phyloP scores from a whole-genome alignment of 2,329 filamentous ascomycete species.

The Cordyceps farinosa region DNA sequence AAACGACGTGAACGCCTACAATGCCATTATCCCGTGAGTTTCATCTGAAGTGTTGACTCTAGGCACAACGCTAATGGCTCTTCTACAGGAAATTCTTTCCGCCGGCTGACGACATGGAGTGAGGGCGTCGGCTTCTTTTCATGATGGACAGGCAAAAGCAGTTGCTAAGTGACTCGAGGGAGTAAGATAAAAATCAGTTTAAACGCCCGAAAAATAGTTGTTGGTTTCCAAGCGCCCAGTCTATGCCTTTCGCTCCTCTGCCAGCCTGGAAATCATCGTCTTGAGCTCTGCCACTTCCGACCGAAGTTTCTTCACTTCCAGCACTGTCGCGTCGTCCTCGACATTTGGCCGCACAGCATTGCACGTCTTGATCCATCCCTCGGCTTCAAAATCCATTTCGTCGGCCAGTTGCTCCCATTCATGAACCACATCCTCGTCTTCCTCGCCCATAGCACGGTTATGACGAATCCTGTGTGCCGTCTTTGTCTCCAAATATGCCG shows the following conservation, averaged over 20 bases:
- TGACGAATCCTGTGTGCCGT: slow-evolving; percentile 62
- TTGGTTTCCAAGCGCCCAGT: neutral
- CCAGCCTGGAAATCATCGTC: slow-evolving; percentile 38
- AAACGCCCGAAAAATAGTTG: neutral
- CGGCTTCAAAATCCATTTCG: slow-evolving; percentile 73
- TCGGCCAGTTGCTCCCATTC: slow-evolving; percentile 86
- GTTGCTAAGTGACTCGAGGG: neutral
- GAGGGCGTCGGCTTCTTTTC: neutral
- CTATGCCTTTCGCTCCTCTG: slow-evolving; percentile 10
- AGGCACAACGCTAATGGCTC: neutral
- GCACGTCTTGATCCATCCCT: slow-evolving; percentile 83
- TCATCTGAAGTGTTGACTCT: neutral
- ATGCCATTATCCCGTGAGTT: slow-evolving; percentile 64
- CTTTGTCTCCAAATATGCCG: slow-evolving; percentile 67
- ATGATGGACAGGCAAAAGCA: neutral
- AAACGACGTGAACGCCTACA: slow-evolving; percentile 75
- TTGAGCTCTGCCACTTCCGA: slow-evolving; percentile 58
- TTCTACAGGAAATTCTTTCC: slow-evolving; percentile 12
- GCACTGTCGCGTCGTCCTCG: slow-evolving; percentile 70
- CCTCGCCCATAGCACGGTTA: slow-evolving; percentile 77
- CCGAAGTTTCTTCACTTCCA: slow-evolving; percentile 61
- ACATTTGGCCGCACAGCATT: slow-evolving; percentile 75
- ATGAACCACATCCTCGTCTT: slow-evolving; percentile 82
- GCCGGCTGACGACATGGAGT: neutral
- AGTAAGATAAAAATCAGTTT: neutral